Conservation (phyloP, 2,329 filamentous ascomycete genomes). For the Neospermospora avenae region DNA sequence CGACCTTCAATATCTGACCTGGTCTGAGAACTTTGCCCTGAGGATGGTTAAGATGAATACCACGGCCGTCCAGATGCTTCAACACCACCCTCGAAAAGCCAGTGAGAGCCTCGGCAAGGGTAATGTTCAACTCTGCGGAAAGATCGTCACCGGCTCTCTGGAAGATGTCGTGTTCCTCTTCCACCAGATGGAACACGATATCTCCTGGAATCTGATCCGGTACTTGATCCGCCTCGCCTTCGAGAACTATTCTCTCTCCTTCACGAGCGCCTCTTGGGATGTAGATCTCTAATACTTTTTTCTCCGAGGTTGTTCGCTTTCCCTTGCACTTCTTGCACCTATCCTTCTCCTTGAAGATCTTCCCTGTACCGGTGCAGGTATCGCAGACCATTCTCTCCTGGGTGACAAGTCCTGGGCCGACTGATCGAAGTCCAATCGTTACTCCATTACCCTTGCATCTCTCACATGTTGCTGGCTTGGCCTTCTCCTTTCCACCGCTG, state of each 20-base stretch:
- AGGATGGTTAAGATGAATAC: slow-evolving; percentile 76
- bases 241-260: slow-evolving; percentile 84
- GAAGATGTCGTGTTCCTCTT: slow-evolving; percentile 79
- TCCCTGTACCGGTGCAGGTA: slow-evolving; percentile 80
- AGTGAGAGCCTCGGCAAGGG: slow-evolving; percentile 76
- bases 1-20: slow-evolving; percentile 78
- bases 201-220: slow-evolving; percentile 89
- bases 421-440: slow-evolving; percentile 73
- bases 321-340: slow-evolving; percentile 99
- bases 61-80: slow-evolving; percentile 89
- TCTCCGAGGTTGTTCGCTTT: slow-evolving; percentile 78
- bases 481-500: slow-evolving; percentile 85
- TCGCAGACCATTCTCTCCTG: slow-evolving; percentile 77
- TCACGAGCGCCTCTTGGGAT: slow-evolving; percentile 84
- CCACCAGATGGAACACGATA: slow-evolving; percentile 83
- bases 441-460: slow-evolving; percentile 79
- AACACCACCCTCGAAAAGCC: slow-evolving; percentile 90
- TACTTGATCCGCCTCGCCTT: slow-evolving; percentile 90
- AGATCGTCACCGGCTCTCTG: slow-evolving; percentile 81
- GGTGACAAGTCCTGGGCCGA: slow-evolving; percentile 83
- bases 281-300: slow-evolving; percentile 94
- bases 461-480: slow-evolving; percentile 78
- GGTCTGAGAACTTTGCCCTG: slow-evolving; percentile 81
- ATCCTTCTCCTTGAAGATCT: slow-evolving; percentile 91
- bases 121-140: slow-evolving; percentile 75